Evolutionary conservation across 257 asterid genomes (phyloP), one percentile per base, ranked within the genome.

Genomic region (Przewalskia tangutica): DNA sequence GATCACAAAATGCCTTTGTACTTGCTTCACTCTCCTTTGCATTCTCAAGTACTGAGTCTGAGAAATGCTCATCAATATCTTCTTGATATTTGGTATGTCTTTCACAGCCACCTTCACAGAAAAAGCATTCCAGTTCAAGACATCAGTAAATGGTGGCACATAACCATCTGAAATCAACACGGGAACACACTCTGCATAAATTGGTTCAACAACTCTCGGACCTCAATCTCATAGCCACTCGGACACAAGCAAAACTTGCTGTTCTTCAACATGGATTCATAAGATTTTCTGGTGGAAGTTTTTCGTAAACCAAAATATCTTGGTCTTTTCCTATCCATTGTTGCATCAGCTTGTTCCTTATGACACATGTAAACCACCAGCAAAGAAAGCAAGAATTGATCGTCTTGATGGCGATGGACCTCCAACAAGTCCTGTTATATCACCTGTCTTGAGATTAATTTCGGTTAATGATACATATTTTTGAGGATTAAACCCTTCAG

Each of bases 321-420:
- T 70, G 23, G 12, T 87, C 91, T 80, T 88, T 91, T 4, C 81
- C 96, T 83, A 88, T 88, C 97, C 98, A 93, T 1, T 89, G 90
- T 38, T 83, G 81, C 3, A 94, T 79, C 4, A 94, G 80, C 16
- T 89, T 86, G 85, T 85, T 85, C 83, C 98, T 80, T 32, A 93
- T 93, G 85, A 10, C 98, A n/a, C 98, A 51, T 92, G 97, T 8
- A 86, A 82, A 1, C 93, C 90, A 0, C 98, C 98, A 0, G 97
- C 97, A 46, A 94, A 93, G 93, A 93, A 93, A 50, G 97, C 95
- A 3, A 94, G 87, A 40, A 83, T 46, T 20, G 95, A 79, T 66
- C 97, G 82, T 40, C 87, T 70, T 9, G 90, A 82, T 0, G 98
- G 96, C 0, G 97, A 91, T 0, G 88, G 89, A 1, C 98, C 98